Evolutionary conservation across 2,329 filamentous ascomycete genomes (phyloP).

Genomic region (Plenodomus tracheiphilus): DNA sequence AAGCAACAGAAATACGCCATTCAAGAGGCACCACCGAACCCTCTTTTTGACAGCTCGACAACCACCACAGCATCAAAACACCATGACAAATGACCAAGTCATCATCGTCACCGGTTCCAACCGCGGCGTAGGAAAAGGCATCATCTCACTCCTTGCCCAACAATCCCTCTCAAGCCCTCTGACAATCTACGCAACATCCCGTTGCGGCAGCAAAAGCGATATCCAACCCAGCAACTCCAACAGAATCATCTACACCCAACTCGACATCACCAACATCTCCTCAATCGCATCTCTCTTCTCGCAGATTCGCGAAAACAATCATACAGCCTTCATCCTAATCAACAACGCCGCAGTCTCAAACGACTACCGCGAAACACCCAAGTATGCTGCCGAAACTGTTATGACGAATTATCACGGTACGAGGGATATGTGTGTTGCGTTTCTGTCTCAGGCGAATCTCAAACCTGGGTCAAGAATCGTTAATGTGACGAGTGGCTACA

Average conservation of each 20-base stretch:
- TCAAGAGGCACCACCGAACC: too few relatives aligned
- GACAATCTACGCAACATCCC: conserved; percentile 25
- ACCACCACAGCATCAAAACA: too few relatives aligned
- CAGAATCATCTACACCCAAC: conserved; percentile 13
- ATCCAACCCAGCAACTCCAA: conserved; percentile 11
- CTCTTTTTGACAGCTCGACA: too few relatives aligned
- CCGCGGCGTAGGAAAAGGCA: conserved; percentile 27
- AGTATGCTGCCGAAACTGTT: conserved; percentile 12
- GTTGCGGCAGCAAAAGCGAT: conserved; percentile 12
- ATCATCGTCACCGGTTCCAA: conserved; percentile 27
- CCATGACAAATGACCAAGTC: conserved; percentile 15
- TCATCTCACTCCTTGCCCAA: conserved; percentile 21
- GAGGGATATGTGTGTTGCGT: conserved; percentile 16
- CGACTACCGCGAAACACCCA: conserved; percentile 16
- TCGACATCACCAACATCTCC: conserved; percentile 16
- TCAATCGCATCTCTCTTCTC: conserved; percentile 20
- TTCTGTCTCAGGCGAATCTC: conserved; percentile 11
- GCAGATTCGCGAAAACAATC: background rate
- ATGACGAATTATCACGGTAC: conserved; percentile 22
- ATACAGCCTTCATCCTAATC: conserved; percentile 19
- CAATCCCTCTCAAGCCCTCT: conserved; percentile 13
- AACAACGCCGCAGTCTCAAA: conserved; percentile 28
- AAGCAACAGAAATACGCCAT: too few relatives aligned
- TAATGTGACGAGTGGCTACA: conserved; percentile 15
- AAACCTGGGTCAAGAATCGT: conserved; percentile 18